These are phyloP conservation scores for Euphorbia corollata DNA, from an alignment of 441 rosid species.

Conservation along the genomic window DNA sequence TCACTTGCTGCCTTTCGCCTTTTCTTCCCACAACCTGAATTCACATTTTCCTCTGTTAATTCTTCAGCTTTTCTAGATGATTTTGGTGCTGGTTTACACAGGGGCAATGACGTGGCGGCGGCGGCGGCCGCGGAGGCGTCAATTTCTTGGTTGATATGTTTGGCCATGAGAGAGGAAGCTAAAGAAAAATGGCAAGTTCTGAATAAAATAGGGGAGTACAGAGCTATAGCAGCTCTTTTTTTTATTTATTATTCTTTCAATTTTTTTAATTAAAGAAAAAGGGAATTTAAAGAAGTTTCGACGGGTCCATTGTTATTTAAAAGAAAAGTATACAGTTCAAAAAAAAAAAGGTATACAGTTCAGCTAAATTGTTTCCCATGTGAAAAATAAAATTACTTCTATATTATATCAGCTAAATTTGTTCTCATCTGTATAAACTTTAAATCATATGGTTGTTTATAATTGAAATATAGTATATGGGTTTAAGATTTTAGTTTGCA, in stretches of 20 bases:
- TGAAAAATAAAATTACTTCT: conserved; percentile 10
- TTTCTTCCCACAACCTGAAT: conserved; percentile 15
- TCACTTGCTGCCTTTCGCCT: conserved; percentile 16
- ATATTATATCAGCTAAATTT: too few species aligned
- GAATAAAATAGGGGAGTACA: conserved; percentile 22
- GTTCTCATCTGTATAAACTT: neutral
- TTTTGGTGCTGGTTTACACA: conserved; percentile 16
- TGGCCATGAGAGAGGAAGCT: conserved; percentile 28
- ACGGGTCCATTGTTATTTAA: conserved; percentile 23
- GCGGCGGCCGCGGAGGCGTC: conserved; percentile 32
- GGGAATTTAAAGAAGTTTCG: conserved; percentile 16
- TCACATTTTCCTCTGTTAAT: conserved; percentile 14
- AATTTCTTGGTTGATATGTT: conserved; percentile 39
- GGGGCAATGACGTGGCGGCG: conserved; percentile 18
- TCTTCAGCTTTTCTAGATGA: conserved; percentile 28
- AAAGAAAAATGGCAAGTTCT: conserved; percentile 24
- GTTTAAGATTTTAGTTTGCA: too few species aligned
- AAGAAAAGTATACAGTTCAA: conserved; percentile 24
- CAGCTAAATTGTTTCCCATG: conserved; percentile 29
- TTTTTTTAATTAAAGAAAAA: conserved; percentile 1
- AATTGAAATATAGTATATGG: too few species aligned
- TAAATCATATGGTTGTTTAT: neutral
- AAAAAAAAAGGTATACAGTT: conserved; percentile 28
- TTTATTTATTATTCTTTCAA: conserved; percentile 21
- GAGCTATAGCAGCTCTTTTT: conserved; percentile 25